Evolutionary conservation across 805 yeast genomes (phyloP).

Genomic region (Candida insectalens): DNA sequence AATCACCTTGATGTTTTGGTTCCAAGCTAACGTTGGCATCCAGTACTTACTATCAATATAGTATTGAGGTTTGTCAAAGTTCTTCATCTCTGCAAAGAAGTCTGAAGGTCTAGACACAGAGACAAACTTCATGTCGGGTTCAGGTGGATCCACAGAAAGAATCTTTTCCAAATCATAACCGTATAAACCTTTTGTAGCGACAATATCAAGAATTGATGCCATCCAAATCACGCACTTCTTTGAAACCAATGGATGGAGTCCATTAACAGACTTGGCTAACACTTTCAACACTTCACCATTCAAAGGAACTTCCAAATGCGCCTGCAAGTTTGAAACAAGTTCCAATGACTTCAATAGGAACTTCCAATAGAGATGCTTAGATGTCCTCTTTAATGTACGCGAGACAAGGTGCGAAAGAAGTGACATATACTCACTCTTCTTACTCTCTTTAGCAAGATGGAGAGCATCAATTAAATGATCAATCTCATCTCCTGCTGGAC

Average conservation of each 20-base stretch:
- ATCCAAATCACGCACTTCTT: conserved; percentile 52
- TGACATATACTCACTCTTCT: conserved; percentile 33
- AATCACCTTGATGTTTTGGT: conserved; percentile 38
- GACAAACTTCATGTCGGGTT: conserved; percentile 13
- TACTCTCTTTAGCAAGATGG: conserved; percentile 50
- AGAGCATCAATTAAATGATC: conserved; percentile 52
- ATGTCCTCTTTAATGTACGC: conserved; percentile 19
- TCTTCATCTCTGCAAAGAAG: conserved; percentile 44
- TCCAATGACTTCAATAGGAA: conserved; percentile 37
- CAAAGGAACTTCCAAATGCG: conserved; percentile 38
- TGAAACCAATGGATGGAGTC: conserved; percentile 63
- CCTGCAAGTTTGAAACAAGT: conserved; percentile 42
- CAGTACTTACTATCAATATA: conserved; percentile 49
- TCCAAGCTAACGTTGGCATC: conserved; percentile 76
- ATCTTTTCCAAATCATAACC: conserved; percentile 34
- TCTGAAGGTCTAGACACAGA: conserved; percentile 5
- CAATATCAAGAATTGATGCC: conserved; percentile 33
- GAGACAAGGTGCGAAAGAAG: conserved; percentile 34
- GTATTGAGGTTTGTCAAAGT: conserved; percentile 35
- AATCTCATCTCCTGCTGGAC: conserved; percentile 49
- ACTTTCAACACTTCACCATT: conserved; percentile 30
- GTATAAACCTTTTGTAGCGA: conserved; percentile 15
- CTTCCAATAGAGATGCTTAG: conserved; percentile 43
- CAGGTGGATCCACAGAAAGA: conserved; percentile 20
- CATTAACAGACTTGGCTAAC: conserved; percentile 37